Percentiles rank a stretch among this genome's conserved stretches.
Evolutionary conservation across 1,139 yeast genomes (phyloP).

Genomic region (Wickerhamomyces sp.): DNA sequence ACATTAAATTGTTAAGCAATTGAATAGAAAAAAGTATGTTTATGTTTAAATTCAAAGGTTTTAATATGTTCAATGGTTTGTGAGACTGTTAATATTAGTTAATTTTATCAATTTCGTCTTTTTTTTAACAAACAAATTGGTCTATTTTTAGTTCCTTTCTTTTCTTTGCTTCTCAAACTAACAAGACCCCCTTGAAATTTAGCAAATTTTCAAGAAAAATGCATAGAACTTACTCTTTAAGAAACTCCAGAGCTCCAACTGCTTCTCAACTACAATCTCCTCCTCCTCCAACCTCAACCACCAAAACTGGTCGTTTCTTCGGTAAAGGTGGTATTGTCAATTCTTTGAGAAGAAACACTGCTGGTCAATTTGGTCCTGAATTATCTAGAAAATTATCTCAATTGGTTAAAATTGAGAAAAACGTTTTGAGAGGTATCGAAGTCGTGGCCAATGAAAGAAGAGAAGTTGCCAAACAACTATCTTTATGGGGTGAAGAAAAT

Average conservation of each 20-base stretch:
- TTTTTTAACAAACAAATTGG: background rate
- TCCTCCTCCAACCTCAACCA: conserved; percentile 90
- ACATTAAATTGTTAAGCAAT: too few relatives aligned
- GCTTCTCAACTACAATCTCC: conserved; percentile 93
- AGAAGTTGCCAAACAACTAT: conserved; percentile 93
- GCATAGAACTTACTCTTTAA: conserved; percentile 98
- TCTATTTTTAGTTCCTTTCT: background rate
- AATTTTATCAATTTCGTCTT: background rate
- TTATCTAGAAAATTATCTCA: conserved; percentile 85
- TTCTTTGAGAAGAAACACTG: conserved; percentile 78
- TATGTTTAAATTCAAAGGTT: too few relatives aligned
- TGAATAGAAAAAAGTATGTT: too few relatives aligned
- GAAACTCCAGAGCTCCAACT: conserved; percentile 94
- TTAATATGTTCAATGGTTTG: too few relatives aligned
- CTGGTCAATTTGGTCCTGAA: conserved; percentile 95
- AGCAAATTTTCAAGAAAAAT: conserved; percentile 32
- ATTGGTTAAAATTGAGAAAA: conserved; percentile 93
- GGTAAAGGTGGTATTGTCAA: conserved; percentile 86
- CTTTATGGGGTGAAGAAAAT: conserved; percentile 96
- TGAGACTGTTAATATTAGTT: too few relatives aligned
- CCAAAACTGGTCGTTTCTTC: conserved; percentile 82
- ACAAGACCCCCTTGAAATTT: background rate
- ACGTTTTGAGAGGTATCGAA: conserved; percentile 91
- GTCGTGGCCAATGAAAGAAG: conserved; percentile 92
- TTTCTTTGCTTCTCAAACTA: background rate